phyloP scores from a whole-genome alignment of 768 basidiomycete genomes.

The Favolaschia claudopus region DNA sequence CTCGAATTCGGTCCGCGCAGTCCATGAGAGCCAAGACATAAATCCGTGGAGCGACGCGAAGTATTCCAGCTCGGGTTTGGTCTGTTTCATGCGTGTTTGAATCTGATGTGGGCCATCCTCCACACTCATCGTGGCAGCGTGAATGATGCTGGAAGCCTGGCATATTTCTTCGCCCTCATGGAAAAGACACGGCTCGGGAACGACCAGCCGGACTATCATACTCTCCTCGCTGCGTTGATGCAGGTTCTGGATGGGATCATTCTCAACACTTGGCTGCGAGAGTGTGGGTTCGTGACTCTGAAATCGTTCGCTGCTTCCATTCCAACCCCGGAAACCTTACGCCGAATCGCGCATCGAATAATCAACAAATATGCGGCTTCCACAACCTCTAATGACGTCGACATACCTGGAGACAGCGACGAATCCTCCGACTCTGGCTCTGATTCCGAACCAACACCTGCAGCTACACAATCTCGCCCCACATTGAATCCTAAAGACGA shows the following conservation, averaged over 20 bases:
- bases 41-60: slow-evolving; percentile 24
- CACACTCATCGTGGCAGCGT: slow-evolving; percentile 37
- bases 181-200: slow-evolving; percentile 34
- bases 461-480: background rate
- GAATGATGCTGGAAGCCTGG: slow-evolving; percentile 33
- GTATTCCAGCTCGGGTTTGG: slow-evolving; percentile 35
- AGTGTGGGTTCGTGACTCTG: slow-evolving; percentile 17
- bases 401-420: background rate
- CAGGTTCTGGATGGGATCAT: slow-evolving; percentile 29
- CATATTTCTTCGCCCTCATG: slow-evolving; percentile 39
- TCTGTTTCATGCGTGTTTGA: slow-evolving; percentile 43
- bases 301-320: slow-evolving; percentile 20
- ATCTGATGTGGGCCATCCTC: slow-evolving; percentile 42
- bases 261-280: slow-evolving; percentile 27
- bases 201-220: slow-evolving; percentile 33
- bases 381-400: background rate
- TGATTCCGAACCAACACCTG: background rate
- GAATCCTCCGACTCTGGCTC: background rate
- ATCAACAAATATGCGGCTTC: slow-evolving; percentile 18
- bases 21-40: slow-evolving; percentile 4
- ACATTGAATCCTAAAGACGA: background rate
- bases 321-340: slow-evolving; percentile 27
- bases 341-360: slow-evolving; percentile 18
- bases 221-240: slow-evolving; percentile 19
- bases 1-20: slow-evolving; percentile 15